Percentiles rank a stretch among this genome's conserved stretches.
Conservation (phyloP, 805 yeast genomes). For the Kodamaea kaohsiungensis region DNA sequence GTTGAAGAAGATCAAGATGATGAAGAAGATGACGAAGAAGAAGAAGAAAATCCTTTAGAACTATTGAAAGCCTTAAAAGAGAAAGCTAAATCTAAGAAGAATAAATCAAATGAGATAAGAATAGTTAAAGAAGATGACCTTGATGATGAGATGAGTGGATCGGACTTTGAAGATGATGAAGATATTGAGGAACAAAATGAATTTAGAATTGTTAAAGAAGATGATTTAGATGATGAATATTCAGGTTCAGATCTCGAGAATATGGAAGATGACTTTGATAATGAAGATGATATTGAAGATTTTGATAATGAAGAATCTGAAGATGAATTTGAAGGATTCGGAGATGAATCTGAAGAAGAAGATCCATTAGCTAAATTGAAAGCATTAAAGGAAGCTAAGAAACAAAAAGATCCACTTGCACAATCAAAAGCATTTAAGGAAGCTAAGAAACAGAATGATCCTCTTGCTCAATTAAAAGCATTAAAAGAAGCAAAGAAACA, state of each 20-base stretch:
- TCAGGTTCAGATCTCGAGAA: constrained; percentile 29
- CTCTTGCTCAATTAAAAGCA: constrained; percentile 24
- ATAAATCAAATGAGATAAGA: not conserved
- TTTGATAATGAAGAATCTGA: constrained; percentile 9
- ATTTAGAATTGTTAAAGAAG: constrained; percentile 14
- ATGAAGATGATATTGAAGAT: constrained; percentile 3
- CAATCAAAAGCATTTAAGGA: constrained; percentile 22
- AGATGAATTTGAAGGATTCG: constrained; percentile 6
- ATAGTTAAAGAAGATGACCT: constrained; percentile 18
- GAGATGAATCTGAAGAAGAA: constrained; percentile 14
- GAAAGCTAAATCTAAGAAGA: not conserved
- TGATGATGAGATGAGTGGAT: constrained; percentile 20
- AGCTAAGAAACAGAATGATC: constrained; percentile 19
- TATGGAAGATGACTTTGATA: constrained; percentile 13
- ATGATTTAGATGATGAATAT: constrained; percentile 20
- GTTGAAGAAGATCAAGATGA: too few relatives aligned
- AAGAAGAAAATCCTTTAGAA: constrained; percentile 24
- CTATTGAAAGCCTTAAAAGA: constrained; percentile 21
- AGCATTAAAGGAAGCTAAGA: constrained; percentile 16
- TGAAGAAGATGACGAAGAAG: too few relatives aligned
- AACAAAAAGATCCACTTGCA: constrained; percentile 26
- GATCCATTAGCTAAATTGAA: constrained; percentile 30
- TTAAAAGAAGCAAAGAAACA: constrained; percentile 14
- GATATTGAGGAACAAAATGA: not conserved
- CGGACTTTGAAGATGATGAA: constrained; percentile 25